Evolutionary conservation across 371 early-diverging fungal species (phyloP), one percentile per base, ranked within the genome.

Genomic region (Actinomortierella ambigua): DNA sequence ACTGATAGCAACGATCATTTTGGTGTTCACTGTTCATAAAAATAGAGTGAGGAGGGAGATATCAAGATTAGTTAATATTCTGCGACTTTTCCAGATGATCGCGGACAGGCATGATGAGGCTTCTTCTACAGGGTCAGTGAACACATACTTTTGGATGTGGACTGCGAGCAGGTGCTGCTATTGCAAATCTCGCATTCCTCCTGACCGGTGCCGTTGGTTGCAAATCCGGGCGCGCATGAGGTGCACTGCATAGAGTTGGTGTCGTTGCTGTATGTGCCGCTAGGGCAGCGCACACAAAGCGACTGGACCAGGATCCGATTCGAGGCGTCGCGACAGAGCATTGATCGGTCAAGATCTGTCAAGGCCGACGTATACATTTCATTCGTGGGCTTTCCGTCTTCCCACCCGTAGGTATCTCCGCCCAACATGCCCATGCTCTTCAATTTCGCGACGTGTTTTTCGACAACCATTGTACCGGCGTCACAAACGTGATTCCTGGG

Each of bases 271-370:
- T 52, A 64, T 6, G 34, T 27, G 42, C 81, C 81, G 11, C 28
- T 34, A 0, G 54, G 23, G 47, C 84, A 83, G 17, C 67, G 43
- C 1, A 46, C 28, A 42, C 84, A 83, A 22, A 57, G 26, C 8
- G 61, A 61, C 52, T 76, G 77, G 23, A 79, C 55, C 41, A 58
- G 61, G n/a, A 59, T 14, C n/a, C 64, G 61, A 20, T 69, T 56
- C 46, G 48, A 60, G 8, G 57, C 54, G 53, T 81, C 68, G 7
- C 66, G 62, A 46, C 84, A 82, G 9, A 65, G 60, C 29, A 70
- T 62, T 27, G 82, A 77, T 22, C 65, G 65, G 58, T 14, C 73
- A 64, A 27, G 29, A 50, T 6, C 57, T 59, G 1, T 55, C 59
- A 46, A 59, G 55, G n/a, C 62, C 62, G 15, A 63, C 51, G 24